Evolutionary conservation across 139 green algal species (phyloP).

Genomic region (Closterium sp.): DNA sequence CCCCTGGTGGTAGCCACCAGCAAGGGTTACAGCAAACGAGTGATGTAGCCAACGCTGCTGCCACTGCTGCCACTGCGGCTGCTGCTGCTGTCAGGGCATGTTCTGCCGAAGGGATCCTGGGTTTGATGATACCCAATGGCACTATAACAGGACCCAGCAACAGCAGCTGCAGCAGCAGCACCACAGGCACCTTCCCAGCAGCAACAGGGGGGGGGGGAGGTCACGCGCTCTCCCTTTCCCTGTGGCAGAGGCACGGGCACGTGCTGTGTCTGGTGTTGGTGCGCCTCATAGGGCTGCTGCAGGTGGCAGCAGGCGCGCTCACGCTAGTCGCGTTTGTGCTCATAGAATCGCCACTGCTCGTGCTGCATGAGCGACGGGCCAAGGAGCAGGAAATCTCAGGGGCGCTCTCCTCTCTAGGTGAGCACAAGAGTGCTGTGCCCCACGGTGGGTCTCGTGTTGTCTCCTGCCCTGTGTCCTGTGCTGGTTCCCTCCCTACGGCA

Average conservation of each 20-base stretch:
- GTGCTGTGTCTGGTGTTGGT: background rate
- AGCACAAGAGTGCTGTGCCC: no score
- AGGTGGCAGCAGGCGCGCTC: background rate
- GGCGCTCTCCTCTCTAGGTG: background rate
- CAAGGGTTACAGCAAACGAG: background rate
- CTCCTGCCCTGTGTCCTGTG: background rate
- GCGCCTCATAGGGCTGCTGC: background rate
- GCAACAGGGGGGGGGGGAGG: background rate
- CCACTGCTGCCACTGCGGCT: background rate
- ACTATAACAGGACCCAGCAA: background rate
- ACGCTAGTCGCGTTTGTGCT: background rate
- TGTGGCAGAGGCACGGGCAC: background rate
- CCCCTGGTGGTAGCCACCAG: background rate
- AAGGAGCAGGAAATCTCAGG: background rate
- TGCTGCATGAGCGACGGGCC: background rate
- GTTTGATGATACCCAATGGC: background rate
- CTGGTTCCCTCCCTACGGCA: no score
- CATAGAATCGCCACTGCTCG: background rate
- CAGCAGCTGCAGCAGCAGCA: background rate
- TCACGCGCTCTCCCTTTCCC: background rate
- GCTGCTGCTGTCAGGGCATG: background rate
- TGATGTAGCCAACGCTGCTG: background rate
- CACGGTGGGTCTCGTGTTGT: background rate
- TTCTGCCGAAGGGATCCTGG: background rate
- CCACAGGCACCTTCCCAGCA: background rate